Percentiles rank a stretch among this genome's conserved stretches.
These are phyloP conservation scores for Babesia bovis DNA, from an alignment of 169 alveolate genomes.

Conservation along the genomic window DNA sequence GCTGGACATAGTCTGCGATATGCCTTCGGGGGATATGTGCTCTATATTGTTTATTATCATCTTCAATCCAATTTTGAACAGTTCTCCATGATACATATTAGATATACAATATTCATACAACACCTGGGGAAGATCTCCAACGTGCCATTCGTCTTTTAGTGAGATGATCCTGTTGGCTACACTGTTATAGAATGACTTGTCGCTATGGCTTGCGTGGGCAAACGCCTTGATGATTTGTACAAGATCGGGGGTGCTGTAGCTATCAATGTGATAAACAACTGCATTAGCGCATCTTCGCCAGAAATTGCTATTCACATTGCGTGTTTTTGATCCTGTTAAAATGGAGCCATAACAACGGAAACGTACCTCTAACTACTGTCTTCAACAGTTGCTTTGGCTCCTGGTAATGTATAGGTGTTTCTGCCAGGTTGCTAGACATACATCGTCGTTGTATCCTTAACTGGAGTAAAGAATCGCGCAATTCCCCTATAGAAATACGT, in stretches of 20 bases:
- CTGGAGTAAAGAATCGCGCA: too few species aligned
- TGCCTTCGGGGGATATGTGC: background rate
- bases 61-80: conserved; percentile 10
- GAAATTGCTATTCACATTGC: conserved; percentile 19
- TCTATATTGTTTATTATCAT: background rate
- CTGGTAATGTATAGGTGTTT: conserved; percentile 46
- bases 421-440: background rate
- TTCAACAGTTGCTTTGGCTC: conserved; percentile 5
- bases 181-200: background rate
- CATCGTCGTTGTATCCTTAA: background rate
- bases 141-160: background rate
- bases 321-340: conserved; percentile 3
- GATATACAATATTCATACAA: conserved; percentile 8
- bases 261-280: conserved; percentile 8
- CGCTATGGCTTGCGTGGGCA: conserved; percentile 24
- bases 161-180: background rate
- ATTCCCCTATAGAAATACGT: too few species aligned
- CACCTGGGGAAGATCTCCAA: conserved; percentile 8
- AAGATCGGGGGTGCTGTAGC: conserved; percentile 12
- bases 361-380: conserved; percentile 32
- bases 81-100: background rate
- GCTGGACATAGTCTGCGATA: conserved; percentile 5
- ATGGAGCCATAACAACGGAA: background rate
- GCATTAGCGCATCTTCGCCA: conserved; percentile 48
- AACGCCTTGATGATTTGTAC: conserved; percentile 11